Base-by-base conservation (phyloP, 169 alveolate genomes). In the Amoebophrya sp. region DNA sequence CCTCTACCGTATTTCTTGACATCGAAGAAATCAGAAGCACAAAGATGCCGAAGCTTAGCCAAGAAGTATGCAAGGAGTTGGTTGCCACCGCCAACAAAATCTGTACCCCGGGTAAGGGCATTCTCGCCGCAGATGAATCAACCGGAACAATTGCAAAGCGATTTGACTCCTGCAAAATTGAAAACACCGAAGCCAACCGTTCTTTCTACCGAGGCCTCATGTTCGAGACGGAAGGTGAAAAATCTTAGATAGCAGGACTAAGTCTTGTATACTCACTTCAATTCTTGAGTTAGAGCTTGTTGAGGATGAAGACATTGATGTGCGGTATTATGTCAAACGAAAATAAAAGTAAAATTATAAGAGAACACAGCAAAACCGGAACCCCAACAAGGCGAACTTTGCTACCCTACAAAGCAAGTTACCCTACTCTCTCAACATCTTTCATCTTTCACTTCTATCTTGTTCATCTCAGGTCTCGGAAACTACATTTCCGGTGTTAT, bases 91-190 rank as follows among this genome's bases (percentile, higher is more conserved):
- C 95, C 78, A 39, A 38, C 40, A 65, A 78, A 40, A 38, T 94
- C 53, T 39, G 90, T 47, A 40, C 94, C 29, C 94, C 95, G 41
- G 99, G 99, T 91, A 98, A 98, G 96, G 99, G 99, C 54, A 97
- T 99, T 92, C 96, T 99, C 65, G 99, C 99, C 38, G 99, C 99
- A 40, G 99, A 99, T 94, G 99, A 99, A 96, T 97, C 99, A 41
- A 97, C 99, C 41, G 96, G 95, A 24, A 98, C 99, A 39, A 98
- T 98, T 89, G 98, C 98, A 95, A 98, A 98, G 95, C 96, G 99
- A 89, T 99, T 99, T 94, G 98, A 96, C 89, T 94, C 95, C 90
- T 97, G 98, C 90, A 92, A 90, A 12, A 91, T 98, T 53, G 99
- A 98, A 94, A 99, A 98, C 95, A 98, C 97, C 24, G 99, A 97